Evolutionary conservation across 371 early-diverging fungal genomes (phyloP).

Genomic region (Haplosporangium sp.): DNA sequence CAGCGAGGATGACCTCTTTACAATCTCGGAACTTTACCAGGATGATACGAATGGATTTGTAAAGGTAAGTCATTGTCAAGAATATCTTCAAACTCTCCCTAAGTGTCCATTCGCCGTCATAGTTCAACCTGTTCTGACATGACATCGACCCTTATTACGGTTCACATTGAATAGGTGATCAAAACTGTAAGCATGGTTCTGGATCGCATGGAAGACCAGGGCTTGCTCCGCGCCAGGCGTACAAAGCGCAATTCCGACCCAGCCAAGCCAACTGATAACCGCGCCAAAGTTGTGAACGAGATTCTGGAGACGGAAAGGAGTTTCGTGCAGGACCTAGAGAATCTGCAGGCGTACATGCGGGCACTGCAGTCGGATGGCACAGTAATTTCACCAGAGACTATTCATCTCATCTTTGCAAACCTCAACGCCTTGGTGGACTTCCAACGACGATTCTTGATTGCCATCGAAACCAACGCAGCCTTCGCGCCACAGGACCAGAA

Average conservation of each 20-base stretch:
- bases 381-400: conserved; percentile 71
- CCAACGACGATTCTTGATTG: conserved; percentile 93
- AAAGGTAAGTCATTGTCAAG: conserved; percentile 72
- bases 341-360: conserved; percentile 81
- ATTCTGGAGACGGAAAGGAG: conserved; percentile 94
- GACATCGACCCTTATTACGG: not conserved
- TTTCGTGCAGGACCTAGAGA: conserved; percentile 92
- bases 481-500: conserved; percentile 83
- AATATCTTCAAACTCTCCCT: not conserved
- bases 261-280: conserved; percentile 80
- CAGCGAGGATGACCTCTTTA: conserved; percentile 83
- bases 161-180: conserved; percentile 56
- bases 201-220: conserved; percentile 75
- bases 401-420: conserved; percentile 91
- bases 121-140: too few species aligned
- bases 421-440: conserved; percentile 94
- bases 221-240: conserved; percentile 66
- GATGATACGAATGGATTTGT: conserved; percentile 97
- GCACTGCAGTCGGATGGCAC: conserved; percentile 59
- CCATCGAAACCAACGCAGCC: conserved; percentile 87
- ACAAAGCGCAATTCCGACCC: conserved; percentile 66
- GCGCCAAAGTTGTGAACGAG: conserved; percentile 89
- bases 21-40: conserved; percentile 89
- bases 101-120: too few species aligned
- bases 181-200: conserved; percentile 79